phyloP scores from a whole-genome alignment of 2,329 filamentous ascomycete genomes.

The Catunica adiposa region DNA sequence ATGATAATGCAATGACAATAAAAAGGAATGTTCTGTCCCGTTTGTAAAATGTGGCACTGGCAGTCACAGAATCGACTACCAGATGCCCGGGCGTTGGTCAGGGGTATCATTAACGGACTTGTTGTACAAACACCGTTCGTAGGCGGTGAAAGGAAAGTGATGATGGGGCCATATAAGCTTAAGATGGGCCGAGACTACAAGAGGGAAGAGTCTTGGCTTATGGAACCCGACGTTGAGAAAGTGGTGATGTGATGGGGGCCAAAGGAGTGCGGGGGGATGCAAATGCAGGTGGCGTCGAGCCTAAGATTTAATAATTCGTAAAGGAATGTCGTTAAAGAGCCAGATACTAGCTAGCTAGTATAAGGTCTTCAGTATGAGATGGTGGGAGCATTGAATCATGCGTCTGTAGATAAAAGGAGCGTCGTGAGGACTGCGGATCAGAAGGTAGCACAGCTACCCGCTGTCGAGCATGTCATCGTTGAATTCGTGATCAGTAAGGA shows the following conservation, averaged over 20 bases:
- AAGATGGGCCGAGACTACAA: neutral
- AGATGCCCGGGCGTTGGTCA: neutral
- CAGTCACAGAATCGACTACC: neutral
- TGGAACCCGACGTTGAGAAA: neutral
- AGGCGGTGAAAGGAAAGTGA: neutral
- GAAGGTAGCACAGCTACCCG: neutral
- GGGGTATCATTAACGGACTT: conserved; percentile 10
- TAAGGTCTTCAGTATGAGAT: neutral
- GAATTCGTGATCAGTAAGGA: conserved; percentile 9
- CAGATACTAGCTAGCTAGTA: conserved; percentile 2
- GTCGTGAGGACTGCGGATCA: conserved; percentile 3
- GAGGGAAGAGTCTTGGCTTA: neutral
- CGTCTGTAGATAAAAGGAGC: conserved; percentile 4
- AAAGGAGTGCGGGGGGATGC: neutral
- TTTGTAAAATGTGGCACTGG: neutral
- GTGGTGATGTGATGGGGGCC: neutral
- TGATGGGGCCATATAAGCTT: neutral
- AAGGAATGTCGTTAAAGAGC: conserved; percentile 10
- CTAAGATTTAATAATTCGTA: conserved; percentile 4
- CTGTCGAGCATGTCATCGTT: neutral
- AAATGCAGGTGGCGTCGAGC: conserved; percentile 11
- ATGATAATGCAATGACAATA: conserved; percentile 1
- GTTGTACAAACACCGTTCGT: conserved; percentile 9
- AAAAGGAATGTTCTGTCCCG: conserved; percentile 13
- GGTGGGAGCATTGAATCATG: neutral